A percentile compares a stretch with the other conserved stretches of the same genome.
Conservation (phyloP, 495 filamentous ascomycete genomes). For the Daldinia vernicosa region DNA sequence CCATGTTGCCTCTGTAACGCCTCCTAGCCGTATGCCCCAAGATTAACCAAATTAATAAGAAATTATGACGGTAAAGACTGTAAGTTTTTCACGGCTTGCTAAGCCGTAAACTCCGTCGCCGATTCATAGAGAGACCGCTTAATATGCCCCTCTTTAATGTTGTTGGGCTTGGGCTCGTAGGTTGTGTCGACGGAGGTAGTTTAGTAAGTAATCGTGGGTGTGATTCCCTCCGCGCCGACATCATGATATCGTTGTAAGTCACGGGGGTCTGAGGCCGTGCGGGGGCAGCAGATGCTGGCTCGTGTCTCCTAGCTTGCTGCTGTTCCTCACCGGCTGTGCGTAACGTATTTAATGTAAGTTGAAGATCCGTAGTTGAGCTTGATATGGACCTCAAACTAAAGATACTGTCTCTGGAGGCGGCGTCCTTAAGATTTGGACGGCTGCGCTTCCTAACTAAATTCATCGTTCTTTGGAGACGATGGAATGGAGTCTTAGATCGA, state of each 20-base stretch:
- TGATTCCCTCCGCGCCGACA: constrained; percentile 49
- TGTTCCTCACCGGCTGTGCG: constrained; percentile 22
- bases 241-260: constrained; percentile 53
- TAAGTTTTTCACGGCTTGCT: constrained; percentile 36
- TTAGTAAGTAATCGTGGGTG: constrained; percentile 38
- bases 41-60: constrained; percentile 17
- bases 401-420: constrained; percentile 32
- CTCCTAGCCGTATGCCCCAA: constrained; percentile 3
- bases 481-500: constrained; percentile 51
- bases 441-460: constrained; percentile 58
- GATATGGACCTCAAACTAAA: constrained; percentile 27
- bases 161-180: constrained; percentile 40
- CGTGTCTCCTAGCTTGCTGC: constrained; percentile 21
- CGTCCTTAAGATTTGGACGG: constrained; percentile 51
- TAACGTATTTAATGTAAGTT: constrained; percentile 28
- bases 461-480: constrained; percentile 54
- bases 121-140: constrained; percentile 50
- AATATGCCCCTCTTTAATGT: constrained; percentile 51
- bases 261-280: constrained; percentile 47
- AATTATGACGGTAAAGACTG: constrained; percentile 7
- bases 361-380: constrained; percentile 35
- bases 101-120: constrained; percentile 51
- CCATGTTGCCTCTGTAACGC: constrained; percentile 25
- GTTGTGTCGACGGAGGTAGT: constrained; percentile 36
- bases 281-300: constrained; percentile 22